A percentile compares a stretch with the other conserved stretches of the same genome.
These are phyloP conservation scores for Fusarium sp. DNA, from an alignment of 2,329 filamentous ascomycete genomes.

Conservation along the genomic window DNA sequence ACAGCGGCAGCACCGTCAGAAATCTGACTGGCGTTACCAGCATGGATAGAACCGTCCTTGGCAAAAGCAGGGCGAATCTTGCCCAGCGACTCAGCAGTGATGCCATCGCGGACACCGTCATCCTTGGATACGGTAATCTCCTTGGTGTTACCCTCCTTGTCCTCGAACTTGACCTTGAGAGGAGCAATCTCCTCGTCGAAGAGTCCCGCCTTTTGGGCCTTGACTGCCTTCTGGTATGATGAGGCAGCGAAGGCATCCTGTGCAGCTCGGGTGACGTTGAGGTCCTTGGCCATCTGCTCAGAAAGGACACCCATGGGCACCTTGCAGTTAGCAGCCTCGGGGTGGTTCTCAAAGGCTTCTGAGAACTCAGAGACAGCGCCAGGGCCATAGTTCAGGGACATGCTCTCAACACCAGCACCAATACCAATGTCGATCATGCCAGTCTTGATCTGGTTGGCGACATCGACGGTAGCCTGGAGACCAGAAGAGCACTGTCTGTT, in stretches of 20 bases:
- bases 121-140: conserved; percentile 84
- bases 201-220: conserved; percentile 86
- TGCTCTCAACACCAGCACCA: conserved; percentile 95
- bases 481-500: conserved; percentile 96
- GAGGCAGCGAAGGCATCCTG: conserved; percentile 96
- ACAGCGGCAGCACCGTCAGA: conserved; percentile 96
- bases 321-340: conserved; percentile 92
- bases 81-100: conserved; percentile 85
- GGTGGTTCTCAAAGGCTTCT: conserved; percentile 81
- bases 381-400: conserved; percentile 91
- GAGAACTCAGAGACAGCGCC: conserved; percentile 92
- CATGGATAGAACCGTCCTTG: conserved; percentile 92
- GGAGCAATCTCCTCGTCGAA: conserved; percentile 93
- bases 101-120: conserved; percentile 84
- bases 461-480: conserved; percentile 89
- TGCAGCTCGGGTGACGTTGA: conserved; percentile 71
- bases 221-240: conserved; percentile 88
- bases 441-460: conserved; percentile 88
- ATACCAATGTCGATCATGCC: conserved; percentile 97
- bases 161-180: conserved; percentile 84
- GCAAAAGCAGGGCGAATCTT: conserved; percentile 93
- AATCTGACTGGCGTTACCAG: conserved; percentile 94
- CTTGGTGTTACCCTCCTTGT: conserved; percentile 88
- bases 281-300: conserved; percentile 92
- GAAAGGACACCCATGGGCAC: conserved; percentile 95